Evolutionary conservation across 768 basidiomycete species (phyloP).

Genomic region (Sarcomyxa edulis): DNA sequence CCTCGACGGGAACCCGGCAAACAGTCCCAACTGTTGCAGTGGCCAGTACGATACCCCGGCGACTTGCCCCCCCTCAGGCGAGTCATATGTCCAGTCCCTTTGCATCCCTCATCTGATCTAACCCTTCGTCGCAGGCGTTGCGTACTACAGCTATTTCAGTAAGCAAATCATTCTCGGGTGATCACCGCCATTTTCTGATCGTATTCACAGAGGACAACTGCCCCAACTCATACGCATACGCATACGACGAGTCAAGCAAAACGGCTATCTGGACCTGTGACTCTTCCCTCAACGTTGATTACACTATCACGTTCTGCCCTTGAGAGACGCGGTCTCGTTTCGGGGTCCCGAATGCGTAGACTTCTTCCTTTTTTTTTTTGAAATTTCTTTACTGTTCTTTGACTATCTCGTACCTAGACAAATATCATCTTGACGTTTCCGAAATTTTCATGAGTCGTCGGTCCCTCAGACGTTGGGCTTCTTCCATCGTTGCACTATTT

Average conservation of each 20-base stretch:
- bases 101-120: neutral
- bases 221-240: conserved; percentile 34
- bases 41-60: conserved; percentile 24
- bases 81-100: conserved; percentile 8
- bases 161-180: neutral
- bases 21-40: conserved; percentile 34
- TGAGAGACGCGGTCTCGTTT: too few relatives aligned
- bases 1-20: conserved; percentile 23
- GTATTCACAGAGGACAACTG: conserved; percentile 19
- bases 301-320: conserved; percentile 32
- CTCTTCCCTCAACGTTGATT: conserved; percentile 20
- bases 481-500: too few relatives aligned
- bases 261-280: conserved; percentile 42
- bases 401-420: too few relatives aligned
- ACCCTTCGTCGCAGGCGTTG: conserved; percentile 14
- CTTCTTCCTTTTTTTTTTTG: too few relatives aligned
- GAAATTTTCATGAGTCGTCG: too few relatives aligned
- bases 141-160: conserved; percentile 20
- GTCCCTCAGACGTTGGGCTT: too few relatives aligned
- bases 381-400: too few relatives aligned
- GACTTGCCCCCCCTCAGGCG: conserved; percentile 29
- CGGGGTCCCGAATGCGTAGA: too few relatives aligned
- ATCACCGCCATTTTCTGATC: neutral
- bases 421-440: too few relatives aligned
- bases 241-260: conserved; percentile 37